A percentile compares a stretch with the other conserved stretches of the same genome.
Conservation (phyloP, 2,329 filamentous ascomycete species). For the Trichoderma guizhouense region DNA sequence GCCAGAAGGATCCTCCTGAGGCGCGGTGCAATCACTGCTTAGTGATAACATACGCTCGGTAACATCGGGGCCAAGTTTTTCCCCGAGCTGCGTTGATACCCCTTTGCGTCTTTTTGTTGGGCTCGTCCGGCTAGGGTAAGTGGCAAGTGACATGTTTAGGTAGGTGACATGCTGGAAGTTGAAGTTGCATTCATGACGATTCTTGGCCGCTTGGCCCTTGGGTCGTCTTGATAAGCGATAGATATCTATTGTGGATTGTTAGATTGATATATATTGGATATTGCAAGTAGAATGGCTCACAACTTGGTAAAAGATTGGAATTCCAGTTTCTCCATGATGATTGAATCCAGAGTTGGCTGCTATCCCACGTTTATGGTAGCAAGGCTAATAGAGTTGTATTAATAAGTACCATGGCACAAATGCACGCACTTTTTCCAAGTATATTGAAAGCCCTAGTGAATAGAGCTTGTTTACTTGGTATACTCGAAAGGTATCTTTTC, state of each 20-base stretch:
- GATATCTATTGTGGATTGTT: background rate
- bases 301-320: background rate
- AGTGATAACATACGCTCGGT: background rate
- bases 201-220: background rate
- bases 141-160: background rate
- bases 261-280: background rate
- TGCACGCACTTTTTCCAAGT: background rate
- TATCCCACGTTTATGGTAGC: background rate
- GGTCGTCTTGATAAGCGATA: background rate
- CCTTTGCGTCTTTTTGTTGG: background rate
- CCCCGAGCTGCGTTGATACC: background rate
- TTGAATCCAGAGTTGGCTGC: background rate
- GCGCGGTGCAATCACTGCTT: background rate
- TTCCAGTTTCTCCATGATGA: background rate
- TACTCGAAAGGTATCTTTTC: background rate
- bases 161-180: background rate
- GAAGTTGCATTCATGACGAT: background rate
- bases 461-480: background rate
- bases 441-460: background rate
- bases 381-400: background rate
- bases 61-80: background rate
- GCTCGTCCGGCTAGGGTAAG: background rate
- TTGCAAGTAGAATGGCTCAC: background rate
- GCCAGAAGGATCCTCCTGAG: background rate
- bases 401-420: background rate